Percentiles rank a stretch among this genome's conserved stretches.
Conservation (phyloP, 73 alveolate species). For the Paramecium sexaurelia region DNA sequence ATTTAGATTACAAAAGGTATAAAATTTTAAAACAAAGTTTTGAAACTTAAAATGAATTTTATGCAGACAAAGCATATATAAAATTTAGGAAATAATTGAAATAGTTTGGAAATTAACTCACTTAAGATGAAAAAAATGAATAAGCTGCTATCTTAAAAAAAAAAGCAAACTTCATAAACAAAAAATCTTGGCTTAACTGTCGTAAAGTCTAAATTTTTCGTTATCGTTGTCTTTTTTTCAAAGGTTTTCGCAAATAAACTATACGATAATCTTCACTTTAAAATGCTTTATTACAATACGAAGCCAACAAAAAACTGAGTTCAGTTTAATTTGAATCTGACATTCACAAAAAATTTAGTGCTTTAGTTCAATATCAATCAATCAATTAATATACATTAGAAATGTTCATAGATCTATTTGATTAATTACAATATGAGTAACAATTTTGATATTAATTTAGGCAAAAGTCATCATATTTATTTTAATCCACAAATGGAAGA, state of each 20-base stretch:
- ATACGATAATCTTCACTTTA: not conserved
- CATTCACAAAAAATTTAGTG: not conserved
- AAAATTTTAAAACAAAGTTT: not conserved
- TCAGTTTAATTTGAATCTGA: not conserved
- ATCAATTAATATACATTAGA: not conserved
- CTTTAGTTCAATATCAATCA: not conserved
- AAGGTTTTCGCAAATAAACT: slow-evolving; percentile 22
- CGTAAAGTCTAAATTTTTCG: not conserved
- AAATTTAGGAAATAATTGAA: not conserved
- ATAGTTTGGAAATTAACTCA: not conserved
- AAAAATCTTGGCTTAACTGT: not conserved
- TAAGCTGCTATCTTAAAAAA: not conserved
- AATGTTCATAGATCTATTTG: not conserved
- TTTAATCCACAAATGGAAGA: not conserved
- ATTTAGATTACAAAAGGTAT: not conserved
- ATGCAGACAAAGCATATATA: not conserved
- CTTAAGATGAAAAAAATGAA: not conserved
- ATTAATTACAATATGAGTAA: not conserved
- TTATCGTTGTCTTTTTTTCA: not conserved
- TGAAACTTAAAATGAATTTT: not conserved
- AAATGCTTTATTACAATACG: not conserved
- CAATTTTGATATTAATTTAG: not conserved
- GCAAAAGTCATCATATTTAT: not conserved
- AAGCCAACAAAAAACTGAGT: not conserved
- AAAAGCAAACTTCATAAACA: not conserved